These are phyloP conservation scores for Botrytis fabae DNA, from an alignment of 2,329 filamentous ascomycete species.

Conservation along the genomic window DNA sequence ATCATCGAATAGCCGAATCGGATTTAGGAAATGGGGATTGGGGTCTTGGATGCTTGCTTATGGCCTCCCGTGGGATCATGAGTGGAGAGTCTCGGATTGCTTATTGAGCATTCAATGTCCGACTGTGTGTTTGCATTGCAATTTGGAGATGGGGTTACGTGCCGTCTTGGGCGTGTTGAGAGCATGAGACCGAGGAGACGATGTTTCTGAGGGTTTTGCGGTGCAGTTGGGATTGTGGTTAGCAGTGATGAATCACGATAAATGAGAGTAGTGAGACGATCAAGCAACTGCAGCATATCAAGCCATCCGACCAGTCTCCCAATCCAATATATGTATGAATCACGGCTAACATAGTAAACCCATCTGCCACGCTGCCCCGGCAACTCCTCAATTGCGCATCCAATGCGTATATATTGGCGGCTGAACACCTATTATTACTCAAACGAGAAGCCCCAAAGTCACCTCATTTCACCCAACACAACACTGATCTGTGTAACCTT, in stretches of 20 bases:
- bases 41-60: not conserved
- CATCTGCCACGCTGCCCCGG: not conserved
- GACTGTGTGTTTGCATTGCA: not conserved
- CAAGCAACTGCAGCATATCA: not conserved
- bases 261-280: not conserved
- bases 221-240: not conserved
- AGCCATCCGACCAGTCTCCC: not conserved
- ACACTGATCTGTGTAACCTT: not conserved
- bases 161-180: not conserved
- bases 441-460: not conserved
- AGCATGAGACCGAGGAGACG: not conserved
- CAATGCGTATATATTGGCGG: constrained; percentile 4
- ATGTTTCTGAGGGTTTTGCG: not conserved
- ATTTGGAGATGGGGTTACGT: not conserved
- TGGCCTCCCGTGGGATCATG: not conserved
- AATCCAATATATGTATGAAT: not conserved
- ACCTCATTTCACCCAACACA: not conserved
- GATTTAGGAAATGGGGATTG: not conserved
- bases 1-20: not conserved
- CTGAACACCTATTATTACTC: not conserved
- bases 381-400: not conserved
- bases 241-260: not conserved
- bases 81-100: not conserved
- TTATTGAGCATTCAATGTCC: not conserved
- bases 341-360: not conserved